Evolutionary conservation across 2,329 filamentous ascomycete genomes (phyloP).

Genomic region (Cladobotryum mycophilum): DNA sequence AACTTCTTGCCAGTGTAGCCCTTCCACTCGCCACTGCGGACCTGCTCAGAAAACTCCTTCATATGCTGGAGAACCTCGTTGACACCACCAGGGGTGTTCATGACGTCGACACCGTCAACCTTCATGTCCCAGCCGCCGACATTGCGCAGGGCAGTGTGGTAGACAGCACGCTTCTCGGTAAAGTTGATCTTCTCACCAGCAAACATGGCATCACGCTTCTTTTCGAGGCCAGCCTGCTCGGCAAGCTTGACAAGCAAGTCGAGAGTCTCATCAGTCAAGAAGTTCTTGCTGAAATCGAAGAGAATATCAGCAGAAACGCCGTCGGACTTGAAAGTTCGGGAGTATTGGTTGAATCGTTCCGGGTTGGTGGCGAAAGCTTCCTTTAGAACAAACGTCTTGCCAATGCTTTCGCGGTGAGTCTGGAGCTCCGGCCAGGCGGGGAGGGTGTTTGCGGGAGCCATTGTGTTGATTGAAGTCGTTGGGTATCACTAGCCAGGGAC

Average conservation of each 20-base stretch:
- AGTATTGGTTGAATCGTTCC: conserved; percentile 83
- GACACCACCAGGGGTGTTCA: conserved; percentile 81
- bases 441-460: conserved; percentile 82
- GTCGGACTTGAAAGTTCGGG: conserved; percentile 73
- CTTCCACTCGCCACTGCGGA: conserved; percentile 93
- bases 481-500: too few species aligned
- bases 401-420: conserved; percentile 78
- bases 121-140: conserved; percentile 72
- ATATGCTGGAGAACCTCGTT: conserved; percentile 91
- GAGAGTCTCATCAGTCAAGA: conserved; percentile 88
- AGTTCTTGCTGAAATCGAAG: conserved; percentile 99
- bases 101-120: conserved; percentile 89
- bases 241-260: conserved; percentile 82
- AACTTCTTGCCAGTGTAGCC: conserved; percentile 97
- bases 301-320: conserved; percentile 82
- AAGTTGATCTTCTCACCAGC: conserved; percentile 98
- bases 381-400: conserved; percentile 87
- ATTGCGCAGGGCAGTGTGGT: conserved; percentile 92
- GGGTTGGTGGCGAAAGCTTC: conserved; percentile 87
- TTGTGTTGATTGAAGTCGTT: conserved; percentile 27
- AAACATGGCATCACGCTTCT: conserved; percentile 97
- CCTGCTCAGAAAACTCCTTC: conserved; percentile 95
- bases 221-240: conserved; percentile 82
- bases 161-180: conserved; percentile 92
- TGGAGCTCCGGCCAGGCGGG: conserved; percentile 86